Evolutionary conservation across 371 early-diverging fungal genomes (phyloP), one percentile per base, ranked within the genome.

Genomic region (Apophysomyces variabilis): DNA sequence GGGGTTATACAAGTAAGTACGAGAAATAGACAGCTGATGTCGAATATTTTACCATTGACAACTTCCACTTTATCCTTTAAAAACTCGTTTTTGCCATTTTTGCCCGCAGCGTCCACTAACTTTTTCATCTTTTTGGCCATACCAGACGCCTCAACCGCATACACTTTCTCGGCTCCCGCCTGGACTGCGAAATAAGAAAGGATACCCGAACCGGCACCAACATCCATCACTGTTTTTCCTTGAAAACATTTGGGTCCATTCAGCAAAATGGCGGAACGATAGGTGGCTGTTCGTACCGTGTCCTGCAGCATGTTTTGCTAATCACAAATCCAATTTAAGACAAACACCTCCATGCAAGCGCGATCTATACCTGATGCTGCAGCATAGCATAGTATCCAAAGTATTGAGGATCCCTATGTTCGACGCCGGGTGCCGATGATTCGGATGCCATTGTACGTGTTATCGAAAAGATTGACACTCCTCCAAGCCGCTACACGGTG

Each of bases 231-330:
- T 2, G 87, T 69, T 70, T 94, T 93, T 66, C 89, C 87, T 63
- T 84, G 74, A 69, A 97, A 96, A 60, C 90, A 80, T 26, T 79
- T 73, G 5, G 89, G 81, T 7, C 87, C 87, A 73, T 96, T 95
- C 46, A 89, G 73, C 9, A 92, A 60, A 47, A 99, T 97, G 5
- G 97, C 96, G 7, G 90, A 87, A 61, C 93, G 92, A 72, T 98
- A 99, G n/a, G 95, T 87, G n/a, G 93, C 90, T 1, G 98, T 99
- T 41, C 99, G 87, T 35, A 96, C 93, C 18, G 84, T 85, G 77
- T 99, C 99, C 79, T 94, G 93, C 21, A 99, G 87, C 99, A 98
- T 98, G 82, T 98, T 97, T 90, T 97, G 97, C 94, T 95, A 80
- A 47, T 26, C 16, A 45, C 44, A 26, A 41, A 6, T 26, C 3